These are phyloP conservation scores for Spongospora subterranea DNA, from an alignment of 208 protist genomes.

Conservation along the genomic window DNA sequence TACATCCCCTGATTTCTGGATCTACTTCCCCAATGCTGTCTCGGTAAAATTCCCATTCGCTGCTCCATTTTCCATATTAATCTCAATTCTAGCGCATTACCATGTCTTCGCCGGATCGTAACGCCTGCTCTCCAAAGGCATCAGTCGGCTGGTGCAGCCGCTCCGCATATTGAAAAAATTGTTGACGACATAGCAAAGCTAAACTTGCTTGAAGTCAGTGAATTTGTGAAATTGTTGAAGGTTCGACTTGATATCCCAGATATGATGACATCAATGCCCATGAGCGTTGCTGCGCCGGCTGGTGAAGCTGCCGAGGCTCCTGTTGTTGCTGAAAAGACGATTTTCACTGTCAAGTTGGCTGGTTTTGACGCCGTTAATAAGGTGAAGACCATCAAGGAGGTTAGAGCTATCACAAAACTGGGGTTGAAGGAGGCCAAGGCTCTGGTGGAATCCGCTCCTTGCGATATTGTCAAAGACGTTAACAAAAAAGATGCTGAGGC, in stretches of 20 bases:
- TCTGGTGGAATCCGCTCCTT: conserved; percentile 61
- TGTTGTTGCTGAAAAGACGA: conserved; percentile 59
- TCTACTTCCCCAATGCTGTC: too few species aligned
- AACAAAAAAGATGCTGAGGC: conserved; percentile 64
- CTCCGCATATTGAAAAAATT: background rate
- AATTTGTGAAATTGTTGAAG: conserved; percentile 62
- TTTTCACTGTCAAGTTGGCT: conserved; percentile 60
- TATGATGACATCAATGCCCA: background rate
- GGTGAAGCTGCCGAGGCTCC: conserved; percentile 42
- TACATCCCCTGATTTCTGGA: too few species aligned
- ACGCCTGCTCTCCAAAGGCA: too few species aligned
- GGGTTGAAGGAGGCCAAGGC: conserved; percentile 67
- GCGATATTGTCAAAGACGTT: conserved; percentile 59
- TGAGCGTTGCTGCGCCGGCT: background rate
- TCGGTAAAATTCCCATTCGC: too few species aligned
- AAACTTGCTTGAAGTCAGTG: conserved; percentile 12
- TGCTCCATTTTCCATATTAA: too few species aligned
- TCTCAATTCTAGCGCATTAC: too few species aligned
- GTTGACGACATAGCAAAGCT: conserved; percentile 47
- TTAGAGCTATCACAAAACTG: conserved; percentile 55
- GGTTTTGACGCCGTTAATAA: conserved; percentile 62
- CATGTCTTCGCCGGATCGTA: too few species aligned
- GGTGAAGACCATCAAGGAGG: conserved; percentile 65
- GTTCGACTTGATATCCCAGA: conserved; percentile 6
- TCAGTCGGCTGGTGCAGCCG: background rate